Base-by-base conservation (phyloP, 495 filamentous ascomycete genomes). In the Astrocystis sublimbata region DNA sequence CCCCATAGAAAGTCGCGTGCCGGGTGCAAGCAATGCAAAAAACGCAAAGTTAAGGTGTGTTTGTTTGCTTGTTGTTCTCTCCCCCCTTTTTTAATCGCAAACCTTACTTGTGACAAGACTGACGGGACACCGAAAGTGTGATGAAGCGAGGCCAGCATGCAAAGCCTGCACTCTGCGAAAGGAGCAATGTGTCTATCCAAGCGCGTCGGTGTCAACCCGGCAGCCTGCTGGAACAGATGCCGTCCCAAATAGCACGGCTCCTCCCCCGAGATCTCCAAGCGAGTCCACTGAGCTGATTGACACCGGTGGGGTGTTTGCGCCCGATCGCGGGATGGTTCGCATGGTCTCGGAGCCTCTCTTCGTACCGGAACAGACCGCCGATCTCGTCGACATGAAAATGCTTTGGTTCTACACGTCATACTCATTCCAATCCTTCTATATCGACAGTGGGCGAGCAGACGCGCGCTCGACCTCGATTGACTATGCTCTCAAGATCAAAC, bases 1-100 rank as follows among this genome's bases (percentile, higher is more conserved):
- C 79, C 81, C 28, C 81, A 83, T 59, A 79, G 72, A 57, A 84
- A 84, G 65, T 81, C 79, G 0, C 73, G 80, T 42, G 69, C 68
- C n/a, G 81, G 81, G n/a, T 76, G 74, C 43, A 63, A 65, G 19
- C 74, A 75, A 24, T 84, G 82, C 64, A 76, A 78, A 55, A 77
- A 69, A 61, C 78, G 78, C 65, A 83, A 82, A 67, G 69, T 78
- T n/a, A 71, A 71, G 68, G 63, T 71, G 51, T 70, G 72, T 54
- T 78, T 21, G 31, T 33, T n/a, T n/a, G n/a, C n/a, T n/a, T 12
- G 21, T 40, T 19, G 4, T 61, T 33, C 6, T 6, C 21, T 4
- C 3, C 17, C n/a, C 30, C 17, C 13, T 1, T 47, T 30, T 42
- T 33, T 33, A 21, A 7, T 21, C 41, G 6, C 15, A 21, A 2